phyloP scores from a whole-genome alignment of 1,139 yeast genomes.

The Pichia norvegensis region DNA sequence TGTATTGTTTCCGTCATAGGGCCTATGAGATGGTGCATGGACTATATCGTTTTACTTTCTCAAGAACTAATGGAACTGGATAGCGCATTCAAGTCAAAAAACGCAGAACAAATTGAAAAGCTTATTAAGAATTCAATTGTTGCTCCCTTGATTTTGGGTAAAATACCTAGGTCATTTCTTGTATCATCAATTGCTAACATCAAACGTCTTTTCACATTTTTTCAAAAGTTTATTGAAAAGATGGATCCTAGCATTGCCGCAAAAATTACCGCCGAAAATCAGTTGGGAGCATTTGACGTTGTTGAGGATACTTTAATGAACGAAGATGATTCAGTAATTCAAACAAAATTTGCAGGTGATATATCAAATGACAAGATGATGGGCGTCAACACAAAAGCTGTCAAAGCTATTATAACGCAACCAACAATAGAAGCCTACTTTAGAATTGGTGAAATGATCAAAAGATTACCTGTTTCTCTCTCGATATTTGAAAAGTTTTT shows the following conservation, averaged over 20 bases:
- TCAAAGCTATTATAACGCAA: constrained; percentile 35
- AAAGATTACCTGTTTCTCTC: constrained; percentile 50
- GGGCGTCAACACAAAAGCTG: constrained; percentile 20
- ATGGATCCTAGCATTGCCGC: constrained; percentile 23
- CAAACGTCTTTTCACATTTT: constrained; percentile 56
- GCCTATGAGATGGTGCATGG: constrained; percentile 71
- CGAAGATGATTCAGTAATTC: constrained; percentile 25
- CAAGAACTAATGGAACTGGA: constrained; percentile 50
- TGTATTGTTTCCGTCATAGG: constrained; percentile 59
- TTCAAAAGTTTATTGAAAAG: constrained; percentile 31
- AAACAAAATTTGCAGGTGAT: constrained; percentile 9
- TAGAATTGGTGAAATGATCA: constrained; percentile 46
- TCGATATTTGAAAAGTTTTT: constrained; percentile 56
- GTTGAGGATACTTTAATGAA: constrained; percentile 38
- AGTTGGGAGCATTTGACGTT: constrained; percentile 25
- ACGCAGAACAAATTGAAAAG: constrained; percentile 18
- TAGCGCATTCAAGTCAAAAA: constrained; percentile 20
- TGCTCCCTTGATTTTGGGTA: constrained; percentile 51
- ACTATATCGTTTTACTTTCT: constrained; percentile 54
- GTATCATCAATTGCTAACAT: constrained; percentile 64
- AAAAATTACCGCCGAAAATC: constrained; percentile 24
- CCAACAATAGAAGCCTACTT: constrained; percentile 51
- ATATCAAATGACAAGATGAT: constrained; percentile 4
- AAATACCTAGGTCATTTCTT: constrained; percentile 63
- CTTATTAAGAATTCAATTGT: constrained; percentile 29